phyloP scores from a whole-genome alignment of 345 rosid genomes.

The Litchi chinensis region DNA sequence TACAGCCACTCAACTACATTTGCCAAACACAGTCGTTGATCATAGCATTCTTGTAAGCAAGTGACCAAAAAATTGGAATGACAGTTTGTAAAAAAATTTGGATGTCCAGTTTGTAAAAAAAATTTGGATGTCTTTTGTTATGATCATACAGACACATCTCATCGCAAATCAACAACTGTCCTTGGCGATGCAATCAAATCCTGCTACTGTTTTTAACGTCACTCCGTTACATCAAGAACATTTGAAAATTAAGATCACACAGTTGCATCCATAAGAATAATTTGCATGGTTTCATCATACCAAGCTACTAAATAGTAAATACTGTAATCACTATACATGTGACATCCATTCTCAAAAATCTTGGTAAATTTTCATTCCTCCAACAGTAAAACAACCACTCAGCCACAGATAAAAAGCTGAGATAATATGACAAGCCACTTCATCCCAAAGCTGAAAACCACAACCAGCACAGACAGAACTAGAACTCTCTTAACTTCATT shows the following conservation, averaged over 20 bases:
- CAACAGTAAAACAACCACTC: neutral
- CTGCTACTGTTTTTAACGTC: no score
- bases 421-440: neutral
- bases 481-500: constrained; percentile 1
- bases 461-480: neutral
- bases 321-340: neutral
- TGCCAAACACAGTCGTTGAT: no score
- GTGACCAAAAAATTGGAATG: no score
- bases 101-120: no score
- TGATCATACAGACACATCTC: no score
- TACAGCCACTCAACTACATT: no score
- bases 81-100: no score
- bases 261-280: neutral
- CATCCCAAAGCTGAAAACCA: neutral
- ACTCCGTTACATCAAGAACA: neutral
- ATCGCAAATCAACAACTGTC: no score
- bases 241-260: neutral
- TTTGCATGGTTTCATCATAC: neutral
- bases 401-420: neutral
- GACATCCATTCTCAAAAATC: neutral
- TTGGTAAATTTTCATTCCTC: neutral
- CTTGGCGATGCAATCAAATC: no score
- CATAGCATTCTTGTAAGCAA: no score
- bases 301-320: neutral
- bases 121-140: no score